Conservation (phyloP, 2,329 filamentous ascomycete species). For the Xylariales sp. region DNA sequence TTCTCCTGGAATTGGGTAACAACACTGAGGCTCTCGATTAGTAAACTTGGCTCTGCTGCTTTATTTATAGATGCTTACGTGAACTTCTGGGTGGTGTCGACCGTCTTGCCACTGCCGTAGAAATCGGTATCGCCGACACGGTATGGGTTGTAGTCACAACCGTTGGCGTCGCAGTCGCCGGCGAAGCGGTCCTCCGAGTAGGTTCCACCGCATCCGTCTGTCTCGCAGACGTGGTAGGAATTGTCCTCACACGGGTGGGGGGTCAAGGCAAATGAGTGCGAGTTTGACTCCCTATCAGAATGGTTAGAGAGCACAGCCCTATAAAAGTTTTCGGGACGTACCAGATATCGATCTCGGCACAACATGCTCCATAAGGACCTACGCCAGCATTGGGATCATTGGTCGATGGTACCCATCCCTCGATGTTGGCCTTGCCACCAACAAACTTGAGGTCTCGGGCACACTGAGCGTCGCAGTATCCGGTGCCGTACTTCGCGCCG, state of each 20-base stretch:
- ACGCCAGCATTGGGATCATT: slow-evolving; percentile 48
- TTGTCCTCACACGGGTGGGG: slow-evolving; percentile 54
- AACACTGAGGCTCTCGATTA: slow-evolving; percentile 33
- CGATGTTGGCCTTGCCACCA: slow-evolving; percentile 33
- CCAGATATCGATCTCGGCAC: slow-evolving; percentile 59
- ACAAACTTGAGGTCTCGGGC: slow-evolving; percentile 8
- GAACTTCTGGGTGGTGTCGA: slow-evolving; percentile 8
- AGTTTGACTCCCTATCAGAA: slow-evolving; percentile 47
- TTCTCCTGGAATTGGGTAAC: slow-evolving; percentile 51
- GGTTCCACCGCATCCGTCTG: slow-evolving; percentile 41
- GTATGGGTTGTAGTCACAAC: slow-evolving; percentile 65
- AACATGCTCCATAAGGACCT: slow-evolving; percentile 49
- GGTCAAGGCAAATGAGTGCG: slow-evolving; percentile 54
- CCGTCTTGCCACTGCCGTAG: slow-evolving; percentile 48
- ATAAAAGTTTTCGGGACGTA: slow-evolving; percentile 8
- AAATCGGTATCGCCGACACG: slow-evolving; percentile 57
- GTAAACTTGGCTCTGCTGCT: too few species aligned
- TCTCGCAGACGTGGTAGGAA: slow-evolving; percentile 43
- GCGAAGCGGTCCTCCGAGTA: slow-evolving; percentile 47
- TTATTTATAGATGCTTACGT: slow-evolving; percentile 15
- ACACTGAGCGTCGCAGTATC: slow-evolving; percentile 57
- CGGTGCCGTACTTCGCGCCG: slow-evolving; percentile 55
- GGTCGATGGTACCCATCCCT: slow-evolving; percentile 42
- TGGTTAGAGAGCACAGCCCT: slow-evolving; percentile 9
- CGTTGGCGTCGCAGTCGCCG: slow-evolving; percentile 59